These are phyloP conservation scores for Cyberlindnera misumaiensis DNA, from an alignment of 805 yeast species.

Conservation along the genomic window DNA sequence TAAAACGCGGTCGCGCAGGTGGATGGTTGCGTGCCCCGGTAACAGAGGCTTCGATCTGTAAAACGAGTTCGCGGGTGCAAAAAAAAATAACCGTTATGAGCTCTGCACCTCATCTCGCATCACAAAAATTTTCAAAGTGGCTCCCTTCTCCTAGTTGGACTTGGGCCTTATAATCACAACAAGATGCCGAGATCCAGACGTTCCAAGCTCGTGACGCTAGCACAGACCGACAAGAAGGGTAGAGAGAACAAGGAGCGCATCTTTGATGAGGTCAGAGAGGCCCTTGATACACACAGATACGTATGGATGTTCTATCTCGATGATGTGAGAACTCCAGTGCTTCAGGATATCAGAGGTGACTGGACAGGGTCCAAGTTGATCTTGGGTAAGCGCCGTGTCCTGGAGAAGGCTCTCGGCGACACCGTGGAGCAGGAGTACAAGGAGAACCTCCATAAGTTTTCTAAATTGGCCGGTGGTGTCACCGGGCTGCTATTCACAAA, in stretches of 20 bases:
- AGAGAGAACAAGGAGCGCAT: slow-evolving; percentile 85
- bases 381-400: slow-evolving; percentile 88
- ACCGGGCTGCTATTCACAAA: slow-evolving; percentile 86
- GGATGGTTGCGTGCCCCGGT: too few species aligned
- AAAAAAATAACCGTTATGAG: not conserved
- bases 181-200: slow-evolving; percentile 95
- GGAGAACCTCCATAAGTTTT: slow-evolving; percentile 69
- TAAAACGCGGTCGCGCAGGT: too few species aligned
- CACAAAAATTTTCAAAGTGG: slow-evolving; percentile 2
- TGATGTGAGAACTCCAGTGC: slow-evolving; percentile 91
- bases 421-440: slow-evolving; percentile 84
- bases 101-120: slow-evolving; percentile 3
- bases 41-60: too few species aligned
- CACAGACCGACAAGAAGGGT: slow-evolving; percentile 95
- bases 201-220: slow-evolving; percentile 90
- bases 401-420: slow-evolving; percentile 88
- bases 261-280: slow-evolving; percentile 82
- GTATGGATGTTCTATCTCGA: slow-evolving; percentile 83
- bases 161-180: not conserved
- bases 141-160: too few species aligned
- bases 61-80: not conserved
- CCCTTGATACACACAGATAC: slow-evolving; percentile 69
- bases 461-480: slow-evolving; percentile 63
- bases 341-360: slow-evolving; percentile 86
- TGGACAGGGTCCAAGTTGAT: slow-evolving; percentile 89